Evolutionary conservation across 371 early-diverging fungal species (phyloP).

Genomic region (Apophysomyces elegans): DNA sequence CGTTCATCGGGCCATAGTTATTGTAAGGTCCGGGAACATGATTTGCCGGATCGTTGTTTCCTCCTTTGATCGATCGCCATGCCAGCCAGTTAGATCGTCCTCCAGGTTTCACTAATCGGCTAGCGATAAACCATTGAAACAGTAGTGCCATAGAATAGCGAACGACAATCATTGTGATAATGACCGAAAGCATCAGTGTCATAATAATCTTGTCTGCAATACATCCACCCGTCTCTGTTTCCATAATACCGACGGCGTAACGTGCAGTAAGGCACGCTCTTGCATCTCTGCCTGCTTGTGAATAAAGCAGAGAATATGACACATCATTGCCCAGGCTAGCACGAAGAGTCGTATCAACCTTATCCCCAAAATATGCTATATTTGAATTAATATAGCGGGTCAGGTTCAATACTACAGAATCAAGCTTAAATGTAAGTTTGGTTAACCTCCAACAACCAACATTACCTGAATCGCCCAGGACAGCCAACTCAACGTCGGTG

Average conservation of each 20-base stretch:
- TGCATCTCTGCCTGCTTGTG: conserved; percentile 34
- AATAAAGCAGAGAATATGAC: conserved; percentile 45
- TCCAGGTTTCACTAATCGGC: conserved; percentile 51
- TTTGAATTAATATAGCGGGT: conserved; percentile 27
- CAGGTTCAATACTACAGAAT: conserved; percentile 35
- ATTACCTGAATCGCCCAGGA: conserved; percentile 57
- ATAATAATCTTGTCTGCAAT: conserved; percentile 58
- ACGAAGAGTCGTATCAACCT: conserved; percentile 32
- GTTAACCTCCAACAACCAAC: background rate
- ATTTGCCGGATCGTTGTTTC: conserved; percentile 53
- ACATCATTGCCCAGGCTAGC: conserved; percentile 45
- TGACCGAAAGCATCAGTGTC: conserved; percentile 47
- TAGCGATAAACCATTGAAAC: conserved; percentile 63
- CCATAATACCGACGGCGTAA: conserved; percentile 52
- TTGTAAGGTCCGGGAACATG: conserved; percentile 52
- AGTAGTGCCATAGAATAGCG: conserved; percentile 64
- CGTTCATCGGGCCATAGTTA: conserved; percentile 39
- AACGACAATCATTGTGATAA: conserved; percentile 49
- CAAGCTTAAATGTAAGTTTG: too few species aligned
- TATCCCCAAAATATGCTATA: conserved; percentile 30
- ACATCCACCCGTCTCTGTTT: conserved; percentile 58
- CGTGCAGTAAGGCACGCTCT: conserved; percentile 48
- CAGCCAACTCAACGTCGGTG: conserved; percentile 26
- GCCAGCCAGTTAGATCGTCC: conserved; percentile 54
- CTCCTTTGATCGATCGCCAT: conserved; percentile 55